Base-by-base conservation (phyloP, 2,329 filamentous ascomycete species). In the Fusarium sp. region DNA sequence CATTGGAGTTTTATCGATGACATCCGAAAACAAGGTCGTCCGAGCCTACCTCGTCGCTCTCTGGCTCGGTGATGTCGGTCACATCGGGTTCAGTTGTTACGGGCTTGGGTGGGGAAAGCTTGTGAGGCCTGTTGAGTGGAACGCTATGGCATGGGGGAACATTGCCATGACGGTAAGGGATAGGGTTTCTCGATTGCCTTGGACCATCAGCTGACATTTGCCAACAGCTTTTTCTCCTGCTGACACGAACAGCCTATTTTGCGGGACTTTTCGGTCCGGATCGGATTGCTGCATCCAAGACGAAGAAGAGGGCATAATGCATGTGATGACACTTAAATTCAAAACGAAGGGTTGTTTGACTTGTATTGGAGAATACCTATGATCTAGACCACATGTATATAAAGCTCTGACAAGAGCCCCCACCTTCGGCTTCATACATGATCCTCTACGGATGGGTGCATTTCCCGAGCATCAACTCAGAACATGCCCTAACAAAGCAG, bases 101-200 rank as follows among this genome's bases (percentile, higher is more conserved):
- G 87, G 86, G 8, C 85, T 94, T 72, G 92, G 91, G 10, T 85
- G 84, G 79, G 85, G 88, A 11, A 83, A 83, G 37, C 86, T 89
- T 56, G 71, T 88, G 52, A 86, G 90, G 74, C 82, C 92, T 13
- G 82, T 78, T 6, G 83, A 81, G 24, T 95, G 93, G 93, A 94
- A 94, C 80, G 84, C 88, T 37, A 88, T 92, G 85, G 88, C 91
- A n/a, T 93, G 91, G 90, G 93, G 93, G 4, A 95, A 95, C 77
- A 86, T 95, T 71, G 91, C 88, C 9, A 86, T 88, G 59, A 94
- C 92, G 29, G 88, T 91, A 76, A 83, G 88, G n/a, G 8, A 50
- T 31, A n/a, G 7, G 33, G 18, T 29, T 45, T 43, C 22, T 18
- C 24, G 18, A 52, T 31, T 11, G 27, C 27, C 27, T 31, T 20